phyloP scores from a whole-genome alignment of 2,329 filamentous ascomycete genomes.

The Sporothrix humicola region DNA sequence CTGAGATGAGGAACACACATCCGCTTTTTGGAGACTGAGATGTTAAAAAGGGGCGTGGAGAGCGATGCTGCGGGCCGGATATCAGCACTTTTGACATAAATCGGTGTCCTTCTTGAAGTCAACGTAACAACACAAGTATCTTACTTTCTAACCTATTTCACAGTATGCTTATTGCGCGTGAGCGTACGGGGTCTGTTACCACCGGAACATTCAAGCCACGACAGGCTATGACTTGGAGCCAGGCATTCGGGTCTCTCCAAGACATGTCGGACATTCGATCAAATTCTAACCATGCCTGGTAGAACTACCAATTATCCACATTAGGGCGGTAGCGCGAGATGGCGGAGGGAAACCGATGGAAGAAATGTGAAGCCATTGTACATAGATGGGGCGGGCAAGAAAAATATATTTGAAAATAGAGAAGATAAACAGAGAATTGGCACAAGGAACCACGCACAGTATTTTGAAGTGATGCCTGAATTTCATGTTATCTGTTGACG shows the following conservation, averaged over 20 bases:
- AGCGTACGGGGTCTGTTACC: not conserved
- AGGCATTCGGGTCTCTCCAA: not conserved
- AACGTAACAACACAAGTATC: too few relatives aligned
- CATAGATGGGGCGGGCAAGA: not conserved
- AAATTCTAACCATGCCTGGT: not conserved
- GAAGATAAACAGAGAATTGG: not conserved
- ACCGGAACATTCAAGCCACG: not conserved
- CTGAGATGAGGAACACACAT: not conserved
- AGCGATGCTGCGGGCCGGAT: not conserved
- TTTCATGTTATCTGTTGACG: not conserved
- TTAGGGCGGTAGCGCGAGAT: not conserved
- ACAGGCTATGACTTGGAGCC: not conserved
- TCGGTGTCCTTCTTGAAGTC: too few relatives aligned
- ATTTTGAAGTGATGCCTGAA: too few relatives aligned
- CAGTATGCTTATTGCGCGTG: not conserved
- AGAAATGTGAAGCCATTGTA: too few relatives aligned
- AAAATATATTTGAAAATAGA: too few relatives aligned
- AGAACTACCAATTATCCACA: not conserved
- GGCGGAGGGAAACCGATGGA: too few relatives aligned
- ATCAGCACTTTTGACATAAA: too few relatives aligned
- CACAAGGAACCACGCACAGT: too few relatives aligned
- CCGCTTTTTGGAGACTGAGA: too few relatives aligned
- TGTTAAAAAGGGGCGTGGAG: not conserved
- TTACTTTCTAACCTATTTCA: too few relatives aligned
- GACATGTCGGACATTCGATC: not conserved